Percentiles rank a stretch among this genome's conserved stretches.
These are phyloP conservation scores for Ajuga reptans DNA, from an alignment of 305 asterid genomes.

Conservation along the genomic window DNA sequence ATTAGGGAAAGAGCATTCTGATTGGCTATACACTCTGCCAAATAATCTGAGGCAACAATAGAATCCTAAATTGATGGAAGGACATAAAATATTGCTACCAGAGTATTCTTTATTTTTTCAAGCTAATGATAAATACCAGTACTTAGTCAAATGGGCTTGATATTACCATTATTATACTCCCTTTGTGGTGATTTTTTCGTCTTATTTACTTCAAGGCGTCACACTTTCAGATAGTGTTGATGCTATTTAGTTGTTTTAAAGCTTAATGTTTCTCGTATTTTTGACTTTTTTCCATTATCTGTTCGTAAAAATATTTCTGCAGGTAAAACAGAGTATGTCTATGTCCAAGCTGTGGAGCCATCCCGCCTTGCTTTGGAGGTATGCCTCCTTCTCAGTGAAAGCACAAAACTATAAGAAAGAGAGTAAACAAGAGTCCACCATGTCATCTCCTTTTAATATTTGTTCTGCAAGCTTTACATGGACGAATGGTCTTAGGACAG, in stretches of 20 bases:
- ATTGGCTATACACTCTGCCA: too few relatives aligned
- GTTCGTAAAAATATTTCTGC: conserved; percentile 21
- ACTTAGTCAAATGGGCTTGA: too few relatives aligned
- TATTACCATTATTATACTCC: too few relatives aligned
- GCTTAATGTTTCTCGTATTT: conserved; percentile 4
- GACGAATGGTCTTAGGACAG: background rate
- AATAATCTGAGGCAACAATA: too few relatives aligned
- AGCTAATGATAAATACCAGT: too few relatives aligned
- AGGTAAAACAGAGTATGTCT: conserved; percentile 87
- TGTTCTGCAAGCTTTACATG: conserved; percentile 8
- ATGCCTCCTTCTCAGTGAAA: conserved; percentile 17
- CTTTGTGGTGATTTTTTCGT: too few relatives aligned
- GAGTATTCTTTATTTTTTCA: too few relatives aligned
- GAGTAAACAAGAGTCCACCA: background rate
- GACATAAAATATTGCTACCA: too few relatives aligned
- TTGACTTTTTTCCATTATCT: background rate
- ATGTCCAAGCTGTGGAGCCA: conserved; percentile 58
- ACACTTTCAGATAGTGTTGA: conserved; percentile 6
- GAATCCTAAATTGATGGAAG: too few relatives aligned
- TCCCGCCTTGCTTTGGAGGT: conserved; percentile 82
- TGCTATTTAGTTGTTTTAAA: conserved; percentile 15
- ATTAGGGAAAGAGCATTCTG: too few relatives aligned
- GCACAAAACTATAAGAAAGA: background rate
- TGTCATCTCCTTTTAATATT: conserved; percentile 9
- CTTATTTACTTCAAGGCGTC: too few relatives aligned